Evolutionary conservation across 495 filamentous ascomycete species (phyloP), one percentile per base, ranked within the genome.

Genomic region (Tuber magnatum): DNA sequence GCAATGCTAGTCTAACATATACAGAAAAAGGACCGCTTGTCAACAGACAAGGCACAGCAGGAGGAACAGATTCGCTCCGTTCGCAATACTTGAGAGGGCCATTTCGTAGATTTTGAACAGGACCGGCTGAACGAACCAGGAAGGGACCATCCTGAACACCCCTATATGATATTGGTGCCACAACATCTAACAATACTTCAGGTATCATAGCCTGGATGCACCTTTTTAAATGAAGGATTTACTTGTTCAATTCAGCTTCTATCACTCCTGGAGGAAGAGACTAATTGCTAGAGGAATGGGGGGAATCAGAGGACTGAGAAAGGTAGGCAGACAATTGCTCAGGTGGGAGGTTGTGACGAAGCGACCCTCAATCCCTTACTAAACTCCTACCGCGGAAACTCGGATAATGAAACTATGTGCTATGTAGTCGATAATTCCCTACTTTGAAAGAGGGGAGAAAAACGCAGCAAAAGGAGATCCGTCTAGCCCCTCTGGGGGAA

Each of bases 161-260:
- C n/a, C n/a, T n/a, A n/a, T 46, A 22, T 18, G 12, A 18, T 24
- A 48, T 22, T 56, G 24, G 2, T 14, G 28, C n/a, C 51, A 28
- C 28, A 16, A 32, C 3, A 35, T 4, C 56, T 6, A 2, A 65
- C 56, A 20, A 18, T 16, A 32, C 56, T 35, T 9, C 4, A 35
- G 12, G 56, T 14, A n/a, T n/a, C n/a, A n/a, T n/a, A 10, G n/a
- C 12, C 32, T 35, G 56, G 56, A 6, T 35, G 12, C 56, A 65
- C 16, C 12, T 32, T 61, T 51, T 35, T 18, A 69, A 68, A 69
- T 39, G 48, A 79, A 40, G 42, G 39, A 46, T 32, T 70, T 65
- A 65, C 16, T 35, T 65, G 12, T 65, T 35, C 56, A 35, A 35
- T 65, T 65, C 8, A 20, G 12, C 18, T 65, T 65, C 56, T 65